Evolutionary conservation across 2,329 filamentous ascomycete species (phyloP).

Genomic region (Aspergillus alliaceus): DNA sequence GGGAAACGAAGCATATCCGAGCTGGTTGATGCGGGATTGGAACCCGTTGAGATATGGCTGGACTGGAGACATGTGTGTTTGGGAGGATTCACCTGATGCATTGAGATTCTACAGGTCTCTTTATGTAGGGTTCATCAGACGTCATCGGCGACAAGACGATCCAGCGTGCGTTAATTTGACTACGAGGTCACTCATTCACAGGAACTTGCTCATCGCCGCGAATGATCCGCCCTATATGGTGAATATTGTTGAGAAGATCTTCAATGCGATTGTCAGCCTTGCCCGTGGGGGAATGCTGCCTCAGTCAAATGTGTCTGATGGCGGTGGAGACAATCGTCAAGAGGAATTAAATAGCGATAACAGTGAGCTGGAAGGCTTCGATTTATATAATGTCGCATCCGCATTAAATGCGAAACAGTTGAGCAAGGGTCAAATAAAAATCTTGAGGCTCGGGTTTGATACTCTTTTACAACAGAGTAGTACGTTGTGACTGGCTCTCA

Average conservation of each 20-base stretch:
- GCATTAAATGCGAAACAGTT: neutral
- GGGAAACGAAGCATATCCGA: conserved; percentile 23
- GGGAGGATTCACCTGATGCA: conserved; percentile 17
- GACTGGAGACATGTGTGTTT: conserved; percentile 6
- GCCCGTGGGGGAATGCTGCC: neutral
- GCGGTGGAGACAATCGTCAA: neutral
- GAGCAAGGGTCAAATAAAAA: neutral
- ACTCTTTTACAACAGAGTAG: neutral
- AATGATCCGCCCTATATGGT: neutral
- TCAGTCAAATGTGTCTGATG: neutral
- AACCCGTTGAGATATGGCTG: conserved; percentile 8
- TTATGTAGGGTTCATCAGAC: neutral
- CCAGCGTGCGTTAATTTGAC: neutral
- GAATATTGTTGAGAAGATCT: neutral
- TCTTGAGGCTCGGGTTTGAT: neutral
- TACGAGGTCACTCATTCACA: neutral
- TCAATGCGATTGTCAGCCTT: neutral
- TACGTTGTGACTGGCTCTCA: neutral
- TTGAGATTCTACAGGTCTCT: conserved; percentile 13
- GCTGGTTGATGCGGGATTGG: conserved; percentile 26
- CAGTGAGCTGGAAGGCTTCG: neutral
- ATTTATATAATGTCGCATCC: neutral
- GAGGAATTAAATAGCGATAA: neutral
- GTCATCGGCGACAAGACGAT: neutral
- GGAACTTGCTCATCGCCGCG: neutral